These are phyloP conservation scores for Cyberlindnera bimundalis DNA, from an alignment of 805 yeast species.

Conservation along the genomic window DNA sequence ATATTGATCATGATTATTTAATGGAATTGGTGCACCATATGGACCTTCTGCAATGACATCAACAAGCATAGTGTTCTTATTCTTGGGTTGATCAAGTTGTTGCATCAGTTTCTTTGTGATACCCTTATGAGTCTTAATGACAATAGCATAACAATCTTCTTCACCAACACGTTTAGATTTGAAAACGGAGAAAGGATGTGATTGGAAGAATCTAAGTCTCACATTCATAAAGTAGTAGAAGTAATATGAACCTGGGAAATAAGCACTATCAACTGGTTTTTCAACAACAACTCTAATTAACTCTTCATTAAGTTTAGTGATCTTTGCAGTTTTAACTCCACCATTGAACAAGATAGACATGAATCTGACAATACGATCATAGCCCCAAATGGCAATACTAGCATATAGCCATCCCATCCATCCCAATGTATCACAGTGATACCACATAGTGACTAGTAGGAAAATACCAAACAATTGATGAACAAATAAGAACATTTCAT, in stretches of 20 bases:
- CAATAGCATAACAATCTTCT: conserved; percentile 33
- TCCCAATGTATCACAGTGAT: conserved; percentile 51
- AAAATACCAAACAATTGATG: conserved; percentile 57
- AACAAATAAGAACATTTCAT: conserved; percentile 56
- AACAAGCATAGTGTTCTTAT: conserved; percentile 31
- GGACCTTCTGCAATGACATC: conserved; percentile 58
- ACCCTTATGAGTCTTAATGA: conserved; percentile 52
- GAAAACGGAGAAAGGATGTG: conserved; percentile 69
- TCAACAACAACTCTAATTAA: conserved; percentile 39
- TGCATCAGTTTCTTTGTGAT: conserved; percentile 41
- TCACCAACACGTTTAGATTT: conserved; percentile 35
- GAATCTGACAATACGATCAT: conserved; percentile 59
- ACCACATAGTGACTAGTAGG: conserved; percentile 55
- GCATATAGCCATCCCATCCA: conserved; percentile 52
- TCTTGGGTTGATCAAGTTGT: conserved; percentile 30
- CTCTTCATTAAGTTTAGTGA: conserved; percentile 27
- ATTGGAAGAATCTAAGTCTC: conserved; percentile 44
- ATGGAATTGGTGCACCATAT: conserved; percentile 47
- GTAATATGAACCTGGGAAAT: conserved; percentile 51
- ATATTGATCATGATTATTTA: conserved; percentile 36
- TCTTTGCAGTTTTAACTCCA: conserved; percentile 46
- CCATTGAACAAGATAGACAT: conserved; percentile 59
- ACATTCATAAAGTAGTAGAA: conserved; percentile 54
- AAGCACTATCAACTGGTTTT: conserved; percentile 44
- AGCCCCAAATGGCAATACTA: conserved; percentile 63